Percentiles rank a stretch among this genome's conserved stretches.
Evolutionary conservation across 495 filamentous ascomycete genomes (phyloP).

Genomic region (Aspergillus funiculosus): DNA sequence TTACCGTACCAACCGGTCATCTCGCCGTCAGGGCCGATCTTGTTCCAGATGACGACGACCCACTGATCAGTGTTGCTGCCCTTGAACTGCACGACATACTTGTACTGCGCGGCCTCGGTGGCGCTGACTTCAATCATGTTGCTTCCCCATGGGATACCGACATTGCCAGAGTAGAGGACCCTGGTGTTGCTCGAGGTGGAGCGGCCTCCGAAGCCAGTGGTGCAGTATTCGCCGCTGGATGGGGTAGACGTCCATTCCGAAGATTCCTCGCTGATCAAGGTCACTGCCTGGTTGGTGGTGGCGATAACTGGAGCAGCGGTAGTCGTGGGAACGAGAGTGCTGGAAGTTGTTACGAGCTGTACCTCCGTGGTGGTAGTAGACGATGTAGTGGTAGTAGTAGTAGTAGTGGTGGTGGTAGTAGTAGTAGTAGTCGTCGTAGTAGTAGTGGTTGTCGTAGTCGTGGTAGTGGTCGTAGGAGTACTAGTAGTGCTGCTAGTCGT

Average conservation of each 20-base stretch:
- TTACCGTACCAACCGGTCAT: conserved; percentile 43
- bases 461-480: not conserved
- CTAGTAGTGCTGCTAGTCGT: not conserved
- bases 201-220: conserved; percentile 18
- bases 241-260: conserved; percentile 29
- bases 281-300: conserved; percentile 3
- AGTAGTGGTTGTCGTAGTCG: not conserved
- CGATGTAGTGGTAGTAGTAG: conserved; percentile 12
- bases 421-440: conserved; percentile 9
- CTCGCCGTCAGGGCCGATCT: conserved; percentile 39
- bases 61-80: conserved; percentile 31
- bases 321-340: conserved; percentile 15
- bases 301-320: not conserved
- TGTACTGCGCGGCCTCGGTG: conserved; percentile 30
- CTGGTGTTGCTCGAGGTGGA: conserved; percentile 18
- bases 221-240: conserved; percentile 18
- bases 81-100: conserved; percentile 45
- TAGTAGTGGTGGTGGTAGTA: not conserved
- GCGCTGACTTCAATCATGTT: conserved; percentile 45
- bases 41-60: conserved; percentile 51
- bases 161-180: conserved; percentile 41
- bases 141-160: conserved; percentile 48
- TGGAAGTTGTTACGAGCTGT: conserved; percentile 8
- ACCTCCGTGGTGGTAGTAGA: not conserved
- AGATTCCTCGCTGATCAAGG: no score